These are phyloP conservation scores for Rutstroemia sp. DNA, from an alignment of 2,329 filamentous ascomycete genomes.

Conservation along the genomic window DNA sequence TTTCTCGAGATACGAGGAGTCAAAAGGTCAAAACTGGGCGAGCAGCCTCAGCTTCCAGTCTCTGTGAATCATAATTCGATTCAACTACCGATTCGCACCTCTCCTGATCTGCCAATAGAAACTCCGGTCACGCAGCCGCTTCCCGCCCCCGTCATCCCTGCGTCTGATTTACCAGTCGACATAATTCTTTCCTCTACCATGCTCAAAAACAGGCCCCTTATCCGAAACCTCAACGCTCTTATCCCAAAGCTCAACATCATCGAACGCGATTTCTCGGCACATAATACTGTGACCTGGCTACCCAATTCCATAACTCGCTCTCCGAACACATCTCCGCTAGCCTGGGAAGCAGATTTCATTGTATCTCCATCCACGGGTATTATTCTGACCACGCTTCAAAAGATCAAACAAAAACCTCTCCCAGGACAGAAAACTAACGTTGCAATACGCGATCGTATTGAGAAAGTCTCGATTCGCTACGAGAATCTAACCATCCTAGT, in stretches of 20 bases:
- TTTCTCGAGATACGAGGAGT: constrained; percentile 43
- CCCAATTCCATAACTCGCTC: constrained; percentile 30
- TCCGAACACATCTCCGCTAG: constrained; percentile 33
- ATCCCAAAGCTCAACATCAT: constrained; percentile 46
- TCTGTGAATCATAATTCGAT: neutral
- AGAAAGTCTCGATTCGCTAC: constrained; percentile 49
- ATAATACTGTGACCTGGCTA: constrained; percentile 32
- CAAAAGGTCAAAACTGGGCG: constrained; percentile 28
- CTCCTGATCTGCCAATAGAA: constrained; percentile 9
- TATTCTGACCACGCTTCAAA: constrained; percentile 62
- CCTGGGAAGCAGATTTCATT: constrained; percentile 63
- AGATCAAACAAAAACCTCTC: constrained; percentile 62
- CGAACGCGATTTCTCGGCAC: constrained; percentile 50
- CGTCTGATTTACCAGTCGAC: constrained; percentile 23
- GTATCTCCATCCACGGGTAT: constrained; percentile 63
- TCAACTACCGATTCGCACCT: constrained; percentile 10
- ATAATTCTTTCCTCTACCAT: constrained; percentile 47
- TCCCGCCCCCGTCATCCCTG: constrained; percentile 17
- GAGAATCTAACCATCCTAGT: constrained; percentile 62
- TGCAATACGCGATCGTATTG: constrained; percentile 48
- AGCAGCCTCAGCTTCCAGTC: neutral
- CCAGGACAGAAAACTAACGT: constrained; percentile 48
- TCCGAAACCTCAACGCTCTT: constrained; percentile 41
- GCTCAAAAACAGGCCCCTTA: constrained; percentile 37
- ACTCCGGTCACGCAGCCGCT: neutral